Evolutionary conservation across 2,329 filamentous ascomycete genomes (phyloP).

Genomic region (Colletotrichum caudatum): DNA sequence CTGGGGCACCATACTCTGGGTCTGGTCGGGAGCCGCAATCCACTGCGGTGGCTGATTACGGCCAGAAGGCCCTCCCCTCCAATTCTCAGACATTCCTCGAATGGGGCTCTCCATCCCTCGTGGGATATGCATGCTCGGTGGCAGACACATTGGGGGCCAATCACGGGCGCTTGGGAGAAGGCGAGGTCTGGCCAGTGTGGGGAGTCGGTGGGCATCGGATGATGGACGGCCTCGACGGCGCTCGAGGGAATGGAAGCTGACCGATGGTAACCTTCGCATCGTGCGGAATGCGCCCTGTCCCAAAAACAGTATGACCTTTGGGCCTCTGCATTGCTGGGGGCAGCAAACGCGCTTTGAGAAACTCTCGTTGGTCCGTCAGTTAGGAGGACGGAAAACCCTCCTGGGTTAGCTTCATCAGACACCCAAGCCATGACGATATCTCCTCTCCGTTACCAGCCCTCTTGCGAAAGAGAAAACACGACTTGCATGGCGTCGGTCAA

Average conservation of each 20-base stretch:
- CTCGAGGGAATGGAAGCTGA: conserved; percentile 32
- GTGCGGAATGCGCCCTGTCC: conserved; percentile 28
- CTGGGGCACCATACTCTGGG: conserved; percentile 34
- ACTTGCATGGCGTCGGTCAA: not conserved
- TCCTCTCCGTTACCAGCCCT: not conserved
- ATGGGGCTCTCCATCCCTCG: conserved; percentile 33
- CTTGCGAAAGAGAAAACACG: not conserved
- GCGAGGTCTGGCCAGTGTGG: conserved; percentile 13
- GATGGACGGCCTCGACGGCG: conserved; percentile 31
- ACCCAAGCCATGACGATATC: conserved; percentile 1
- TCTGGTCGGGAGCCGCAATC: conserved; percentile 28
- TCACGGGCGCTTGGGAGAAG: conserved; percentile 9
- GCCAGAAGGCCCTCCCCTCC: conserved; percentile 35
- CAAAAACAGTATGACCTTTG: conserved; percentile 29
- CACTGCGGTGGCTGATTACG: conserved; percentile 37
- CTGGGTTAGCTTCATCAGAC: conserved; percentile 6
- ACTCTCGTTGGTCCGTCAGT: conserved; percentile 34
- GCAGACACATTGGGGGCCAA: conserved; percentile 20
- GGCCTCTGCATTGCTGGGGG: conserved; percentile 34
- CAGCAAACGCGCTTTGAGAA: conserved; percentile 27
- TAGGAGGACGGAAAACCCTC: conserved; percentile 21
- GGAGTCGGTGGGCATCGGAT: conserved; percentile 29
- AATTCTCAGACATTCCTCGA: conserved; percentile 41
- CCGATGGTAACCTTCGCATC: conserved; percentile 15
- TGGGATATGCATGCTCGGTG: conserved; percentile 28